Base-by-base conservation (phyloP, 345 rosid species). In the Gossypium mustelinum region DNA sequence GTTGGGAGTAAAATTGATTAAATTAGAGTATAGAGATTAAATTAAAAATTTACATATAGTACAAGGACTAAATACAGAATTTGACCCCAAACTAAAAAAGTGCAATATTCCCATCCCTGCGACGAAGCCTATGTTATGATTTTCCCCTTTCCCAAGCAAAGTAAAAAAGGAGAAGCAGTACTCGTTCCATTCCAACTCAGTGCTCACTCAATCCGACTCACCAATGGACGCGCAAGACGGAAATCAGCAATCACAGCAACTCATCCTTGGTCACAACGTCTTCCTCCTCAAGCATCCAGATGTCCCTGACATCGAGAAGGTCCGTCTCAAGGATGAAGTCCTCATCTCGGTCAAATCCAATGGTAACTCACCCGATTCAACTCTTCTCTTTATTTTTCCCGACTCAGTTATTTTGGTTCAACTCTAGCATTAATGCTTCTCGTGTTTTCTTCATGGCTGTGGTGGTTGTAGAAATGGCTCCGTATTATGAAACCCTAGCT, bases 281-380 rank as follows among this genome's bases (percentile, higher is more conserved):
- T 95, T 91, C 83, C 98, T 89, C 51, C 84, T 95, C 47, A 89
- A 85, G 7, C 94, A 90, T 73, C 88, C 86, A 5, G 96, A 90
- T 72, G 94, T 92, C 0, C 90, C 79, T 59, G 98, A 94, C 86
- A 94, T 92, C 69, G 98, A 94, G 86, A 94, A 92, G 90, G 92
- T 93, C 79, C 34, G 92, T 84, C 94, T 93, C 86, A 87, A 88
- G 84, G 88, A 89, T 45, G 99, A 95, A 82, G 98, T 93, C 77
- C 74, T 95, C 64, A 80, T 87, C 20, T 79, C 89, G 77, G 86
- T 93, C 81, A 86, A 87, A 78, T 79, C 94, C 75, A 87, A 91
- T 55, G 90, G 99, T 93, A 51, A 81, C 17, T 72, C 67, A 7
- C 81, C 55, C 41, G 29, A 4, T 82, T 72, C 44, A 1, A 27